A percentile compares a stretch with the other conserved stretches of the same genome.
These are phyloP conservation scores for Phyllosticta citribraziliensis DNA, from an alignment of 2,329 filamentous ascomycete genomes.

Conservation along the genomic window DNA sequence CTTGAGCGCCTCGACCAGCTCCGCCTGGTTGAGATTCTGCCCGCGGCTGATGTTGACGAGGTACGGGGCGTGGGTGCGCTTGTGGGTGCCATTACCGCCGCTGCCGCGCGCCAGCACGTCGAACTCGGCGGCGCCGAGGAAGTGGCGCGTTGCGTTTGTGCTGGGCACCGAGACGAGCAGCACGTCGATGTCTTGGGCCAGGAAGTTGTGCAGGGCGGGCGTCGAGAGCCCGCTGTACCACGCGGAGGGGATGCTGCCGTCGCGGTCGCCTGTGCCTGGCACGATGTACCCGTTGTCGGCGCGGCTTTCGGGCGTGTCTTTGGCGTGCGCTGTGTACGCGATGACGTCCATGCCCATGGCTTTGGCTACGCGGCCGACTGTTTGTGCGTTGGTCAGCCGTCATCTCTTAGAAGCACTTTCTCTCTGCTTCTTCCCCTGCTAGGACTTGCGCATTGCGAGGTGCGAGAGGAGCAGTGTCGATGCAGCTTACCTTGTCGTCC, in stretches of 20 bases:
- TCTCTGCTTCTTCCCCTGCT: too few species aligned
- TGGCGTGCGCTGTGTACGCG: constrained; percentile 63
- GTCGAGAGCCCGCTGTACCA: constrained; percentile 50
- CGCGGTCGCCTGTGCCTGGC: constrained; percentile 53
- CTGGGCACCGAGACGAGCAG: constrained; percentile 49
- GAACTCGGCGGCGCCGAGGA: constrained; percentile 48
- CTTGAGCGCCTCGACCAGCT: constrained; percentile 53
- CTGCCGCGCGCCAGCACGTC: constrained; percentile 39
- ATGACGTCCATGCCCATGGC: constrained; percentile 63
- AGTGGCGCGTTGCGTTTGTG: constrained; percentile 43
- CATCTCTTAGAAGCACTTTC: too few species aligned
- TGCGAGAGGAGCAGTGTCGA: too few species aligned
- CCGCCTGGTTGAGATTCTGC: constrained; percentile 50
- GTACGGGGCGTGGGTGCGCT: constrained; percentile 40
- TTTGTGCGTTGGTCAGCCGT: background rate
- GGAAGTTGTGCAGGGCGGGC: constrained; percentile 42
- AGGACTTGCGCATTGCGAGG: too few species aligned
- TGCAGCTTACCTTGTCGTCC: constrained; percentile 44
- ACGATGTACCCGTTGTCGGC: constrained; percentile 58
- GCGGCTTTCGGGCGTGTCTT: constrained; percentile 55
- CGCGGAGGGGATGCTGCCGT: constrained; percentile 43
- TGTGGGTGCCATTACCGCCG: background rate
- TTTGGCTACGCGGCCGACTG: constrained; percentile 47
- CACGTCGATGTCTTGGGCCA: constrained; percentile 47
- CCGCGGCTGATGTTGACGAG: constrained; percentile 65